Evolutionary conservation across 768 basidiomycete species (phyloP), one percentile per base, ranked within the genome.

Genomic region (Naganishia randhawae): DNA sequence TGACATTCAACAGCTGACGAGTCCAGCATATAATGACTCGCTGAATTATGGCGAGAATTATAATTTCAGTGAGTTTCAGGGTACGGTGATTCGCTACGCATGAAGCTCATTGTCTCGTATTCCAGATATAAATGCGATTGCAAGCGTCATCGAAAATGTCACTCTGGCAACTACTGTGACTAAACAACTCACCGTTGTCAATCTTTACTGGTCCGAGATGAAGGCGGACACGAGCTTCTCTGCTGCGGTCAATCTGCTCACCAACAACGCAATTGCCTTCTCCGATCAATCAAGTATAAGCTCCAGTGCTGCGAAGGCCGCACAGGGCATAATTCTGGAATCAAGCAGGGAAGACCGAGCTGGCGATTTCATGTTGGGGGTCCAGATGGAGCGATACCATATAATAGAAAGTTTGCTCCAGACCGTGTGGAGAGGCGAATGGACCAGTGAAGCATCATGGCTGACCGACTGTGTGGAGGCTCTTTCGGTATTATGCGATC

Each of bases 331-430:
- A 6, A 62, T 53, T 31, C 27, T 48, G 31, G 55, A 55, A 25
- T 37, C 55, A 16, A 51, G 53, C 29, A 55, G 42, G 42, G 66
- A 67, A 61, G 42, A 35, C 19, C 53, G 66, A 48, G 66, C 53
- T 13, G 66, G 66, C 10, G 50, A 57, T n/a, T 67, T 57, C 35
- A 55, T 61, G 48, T 13, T 67, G 22, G 48, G 27, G 8, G 41
- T 67, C 2, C 66, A 67, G 54, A 57, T 48, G 32, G 32, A 67
- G 45, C 53, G 66, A 10, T 67, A 61, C 42, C 57, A 68, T 16
- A 48, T 68, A 4, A 25, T 68, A 25, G 54, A 68, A 50, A 63
- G 54, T 32, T 31, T 63, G 41, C n/a, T 68, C 22, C 55, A 68
- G 45, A 54, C 67, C 8, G 50, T 57, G 16, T 68, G 57, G 57